Base-by-base conservation (phyloP, 1,284 basidiomycete species). In the Naganishia liquefaciens region DNA sequence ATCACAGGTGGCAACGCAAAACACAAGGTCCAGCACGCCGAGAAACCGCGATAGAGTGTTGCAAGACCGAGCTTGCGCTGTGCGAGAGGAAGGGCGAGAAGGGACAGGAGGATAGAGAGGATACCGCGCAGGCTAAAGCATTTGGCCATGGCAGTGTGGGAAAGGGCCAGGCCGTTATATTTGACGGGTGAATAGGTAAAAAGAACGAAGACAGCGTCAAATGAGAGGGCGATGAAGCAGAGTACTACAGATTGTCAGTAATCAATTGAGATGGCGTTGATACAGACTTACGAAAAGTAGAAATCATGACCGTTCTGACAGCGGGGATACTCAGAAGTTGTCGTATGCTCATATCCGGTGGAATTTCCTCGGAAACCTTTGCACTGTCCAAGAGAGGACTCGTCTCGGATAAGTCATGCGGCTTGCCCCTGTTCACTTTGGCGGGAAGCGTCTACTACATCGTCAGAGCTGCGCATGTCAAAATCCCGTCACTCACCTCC, bases 161-260 rank as follows among this genome's bases (percentile, higher is more conserved):
- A 61, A 19, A 71, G 53, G 2, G 55, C 70, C 42, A 75, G 67
- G 5, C 73, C 73, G 61, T 70, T 70, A 1, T 69, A 46, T 7
- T 27, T 17, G 42, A 68, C 49, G n/a, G 70, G 61, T 0, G 72
- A 70, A 60, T 72, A 75, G 60, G 70, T 65, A 55, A 73, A 73
- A 11, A 75, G 67, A 17, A 70, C 68, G 54, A 75, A 72, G 5
- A 68, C 65, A 17, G 71, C 70, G 62, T 75, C 72, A 61, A 73
- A 75, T 4, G 69, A 68, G 49, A 70, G 68, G 25, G 72, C 63
- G 44, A 69, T 65, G 62, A 75, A 65, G 21, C 66, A 68, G 53
- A 75, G 63, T 30, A 72, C 67, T 68, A 57, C 52, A 42, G 11
- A 49, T 44, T 40, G 28, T 50, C 2, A 50, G 11, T 33, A 37